Evolutionary conservation across 352 stramenopile species (phyloP).

Genomic region (Phytopythium sindhum): DNA sequence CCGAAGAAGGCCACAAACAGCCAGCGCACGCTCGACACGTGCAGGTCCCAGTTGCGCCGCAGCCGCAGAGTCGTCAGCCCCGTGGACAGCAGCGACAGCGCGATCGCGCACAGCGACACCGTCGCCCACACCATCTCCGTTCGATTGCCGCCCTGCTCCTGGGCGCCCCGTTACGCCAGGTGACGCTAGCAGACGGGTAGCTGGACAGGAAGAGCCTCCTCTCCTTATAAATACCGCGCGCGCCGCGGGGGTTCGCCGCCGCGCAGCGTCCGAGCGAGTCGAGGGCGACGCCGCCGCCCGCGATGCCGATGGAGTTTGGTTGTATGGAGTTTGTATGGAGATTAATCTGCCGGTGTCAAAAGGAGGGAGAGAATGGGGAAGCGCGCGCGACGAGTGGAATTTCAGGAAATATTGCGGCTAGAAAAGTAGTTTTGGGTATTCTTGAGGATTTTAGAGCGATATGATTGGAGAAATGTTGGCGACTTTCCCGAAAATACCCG

Average conservation of each 20-base stretch:
- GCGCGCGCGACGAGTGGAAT: neutral
- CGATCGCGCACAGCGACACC: neutral
- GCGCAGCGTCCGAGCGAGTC: neutral
- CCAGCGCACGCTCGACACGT: constrained; percentile 10
- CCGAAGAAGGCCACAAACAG: constrained; percentile 13
- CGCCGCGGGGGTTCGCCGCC: neutral
- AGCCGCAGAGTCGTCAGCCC: constrained; percentile 15
- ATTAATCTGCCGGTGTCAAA: neutral
- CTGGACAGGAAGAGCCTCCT: neutral
- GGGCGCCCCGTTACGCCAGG: too few relatives aligned
- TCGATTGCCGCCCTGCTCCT: neutral
- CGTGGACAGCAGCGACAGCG: constrained; percentile 12
- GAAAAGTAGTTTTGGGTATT: neutral
- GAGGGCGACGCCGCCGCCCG: neutral
- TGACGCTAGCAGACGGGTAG: too few relatives aligned
- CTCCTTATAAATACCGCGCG: neutral
- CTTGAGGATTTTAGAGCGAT: neutral
- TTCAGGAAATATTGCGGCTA: neutral
- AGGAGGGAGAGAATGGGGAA: neutral
- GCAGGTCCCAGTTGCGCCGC: constrained; percentile 18
- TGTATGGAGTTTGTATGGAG: neutral
- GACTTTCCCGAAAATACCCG: too few relatives aligned
- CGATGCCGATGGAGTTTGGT: too few relatives aligned
- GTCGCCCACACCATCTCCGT: constrained; percentile 10
- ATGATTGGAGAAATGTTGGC: neutral